These are phyloP conservation scores for Podospora pseudopauciseta DNA, from an alignment of 495 filamentous ascomycete species.

Conservation along the genomic window DNA sequence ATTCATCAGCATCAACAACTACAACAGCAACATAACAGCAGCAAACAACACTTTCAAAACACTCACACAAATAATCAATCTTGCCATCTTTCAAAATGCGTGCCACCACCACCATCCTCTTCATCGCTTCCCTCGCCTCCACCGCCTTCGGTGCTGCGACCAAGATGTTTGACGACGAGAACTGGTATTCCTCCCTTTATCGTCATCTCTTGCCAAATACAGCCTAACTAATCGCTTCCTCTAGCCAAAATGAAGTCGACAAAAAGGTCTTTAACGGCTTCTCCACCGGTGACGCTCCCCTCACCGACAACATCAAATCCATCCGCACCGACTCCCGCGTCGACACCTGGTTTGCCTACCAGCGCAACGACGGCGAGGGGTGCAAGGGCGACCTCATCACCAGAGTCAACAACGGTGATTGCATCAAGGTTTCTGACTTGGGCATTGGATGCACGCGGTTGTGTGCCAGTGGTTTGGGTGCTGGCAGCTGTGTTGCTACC, in stretches of 20 bases:
- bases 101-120: conserved; percentile 11
- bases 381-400: conserved; percentile 20
- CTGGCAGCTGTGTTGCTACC: not conserved
- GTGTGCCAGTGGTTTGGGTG: not conserved
- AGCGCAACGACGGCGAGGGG: conserved; percentile 12
- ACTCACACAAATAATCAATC: not conserved
- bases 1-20: not conserved
- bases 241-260: conserved; percentile 15
- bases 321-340: conserved; percentile 13
- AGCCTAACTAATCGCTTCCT: not conserved
- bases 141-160: conserved; percentile 19
- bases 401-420: conserved; percentile 1
- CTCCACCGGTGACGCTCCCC: conserved; percentile 12
- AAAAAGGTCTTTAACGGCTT: conserved; percentile 18
- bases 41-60: not conserved
- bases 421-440: conserved; percentile 11
- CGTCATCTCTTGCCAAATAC: not conserved
- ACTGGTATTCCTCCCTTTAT: conserved; percentile 10
- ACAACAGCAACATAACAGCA: not conserved
- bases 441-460: not conserved
- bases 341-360: conserved; percentile 16
- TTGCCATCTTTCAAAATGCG: not conserved
- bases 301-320: conserved; percentile 19
- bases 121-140: conserved; percentile 12
- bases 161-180: conserved; percentile 21